phyloP scores from a whole-genome alignment of 495 filamentous ascomycete genomes.

The Aspergillus panamensis region DNA sequence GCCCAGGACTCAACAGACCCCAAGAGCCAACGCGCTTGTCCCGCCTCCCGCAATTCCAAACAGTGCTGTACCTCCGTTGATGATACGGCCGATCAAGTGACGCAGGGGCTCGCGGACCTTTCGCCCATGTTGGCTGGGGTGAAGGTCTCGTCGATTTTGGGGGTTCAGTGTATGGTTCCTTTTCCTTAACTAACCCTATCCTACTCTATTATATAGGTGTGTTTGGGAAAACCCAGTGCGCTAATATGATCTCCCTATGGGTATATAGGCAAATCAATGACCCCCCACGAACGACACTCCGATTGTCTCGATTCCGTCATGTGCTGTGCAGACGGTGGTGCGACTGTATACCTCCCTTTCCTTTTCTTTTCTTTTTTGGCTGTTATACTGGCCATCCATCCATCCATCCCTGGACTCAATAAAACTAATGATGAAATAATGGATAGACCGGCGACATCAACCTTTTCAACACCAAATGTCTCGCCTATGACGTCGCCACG shows the following conservation, averaged over 20 bases:
- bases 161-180: conserved; percentile 33
- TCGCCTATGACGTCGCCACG: conserved; percentile 28
- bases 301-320: conserved; percentile 29
- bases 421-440: neutral
- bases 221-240: neutral
- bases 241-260: too few species aligned
- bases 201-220: neutral
- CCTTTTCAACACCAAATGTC: conserved; percentile 21
- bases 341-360: conserved; percentile 19
- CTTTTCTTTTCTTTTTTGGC: neutral
- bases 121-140: conserved; percentile 26
- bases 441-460: neutral
- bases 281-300: conserved; percentile 9
- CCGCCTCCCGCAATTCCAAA: conserved; percentile 17
- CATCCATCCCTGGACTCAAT: neutral
- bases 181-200: neutral
- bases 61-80: conserved; percentile 33
- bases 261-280: conserved; percentile 24
- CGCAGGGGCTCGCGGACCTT: conserved; percentile 22
- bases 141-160: conserved; percentile 24
- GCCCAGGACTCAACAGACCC: conserved; percentile 3
- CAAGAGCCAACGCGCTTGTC: conserved; percentile 1
- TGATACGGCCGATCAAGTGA: conserved; percentile 18
- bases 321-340: conserved; percentile 26
- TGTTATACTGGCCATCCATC: too few species aligned